phyloP scores from a whole-genome alignment of 176 grass and related monocot species.

The Aegilops tauschii region DNA sequence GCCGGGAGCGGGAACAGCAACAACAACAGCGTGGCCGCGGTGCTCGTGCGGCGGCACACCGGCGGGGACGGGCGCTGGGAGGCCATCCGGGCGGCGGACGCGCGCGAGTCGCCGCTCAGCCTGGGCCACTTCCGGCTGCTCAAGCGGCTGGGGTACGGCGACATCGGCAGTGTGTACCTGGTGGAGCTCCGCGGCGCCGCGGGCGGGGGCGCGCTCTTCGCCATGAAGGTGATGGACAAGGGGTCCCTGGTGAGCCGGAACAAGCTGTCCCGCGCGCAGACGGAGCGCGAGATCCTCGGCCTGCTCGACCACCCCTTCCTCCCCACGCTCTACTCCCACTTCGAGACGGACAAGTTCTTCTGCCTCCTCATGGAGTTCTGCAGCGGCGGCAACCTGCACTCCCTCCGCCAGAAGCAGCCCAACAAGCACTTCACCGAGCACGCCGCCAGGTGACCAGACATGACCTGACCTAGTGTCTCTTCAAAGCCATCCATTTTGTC shows the following conservation, averaged over 20 bases:
- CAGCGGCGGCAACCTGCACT: constrained; percentile 91
- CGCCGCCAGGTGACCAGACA: constrained; percentile 45
- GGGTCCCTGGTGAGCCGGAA: constrained; percentile 64
- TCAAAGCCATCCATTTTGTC: not conserved
- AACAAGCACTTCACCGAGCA: constrained; percentile 78
- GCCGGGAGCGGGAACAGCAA: not conserved
- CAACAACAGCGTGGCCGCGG: not conserved
- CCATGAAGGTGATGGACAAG: constrained; percentile 99
- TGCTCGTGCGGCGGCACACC: constrained; percentile 59
- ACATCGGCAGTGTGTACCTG: constrained; percentile 97
- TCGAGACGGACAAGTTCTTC: constrained; percentile 89
- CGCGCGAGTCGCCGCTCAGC: constrained; percentile 58
- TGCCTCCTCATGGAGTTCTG: constrained; percentile 98
- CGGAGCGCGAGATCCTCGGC: constrained; percentile 81
- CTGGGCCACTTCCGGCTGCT: constrained; percentile 88
- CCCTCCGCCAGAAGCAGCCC: constrained; percentile 80
- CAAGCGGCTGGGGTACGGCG: constrained; percentile 73
- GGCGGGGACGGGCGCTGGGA: constrained; percentile 69
- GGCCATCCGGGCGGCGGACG: constrained; percentile 57
- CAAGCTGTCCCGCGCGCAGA: constrained; percentile 76
- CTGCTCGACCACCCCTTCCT: constrained; percentile 92
- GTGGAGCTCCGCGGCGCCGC: constrained; percentile 66
- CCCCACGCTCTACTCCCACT: constrained; percentile 84
- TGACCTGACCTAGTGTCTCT: not conserved
- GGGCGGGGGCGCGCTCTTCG: constrained; percentile 51